These are phyloP conservation scores for Verticillium longisporum DNA, from an alignment of 2,329 filamentous ascomycete species.

Conservation along the genomic window DNA sequence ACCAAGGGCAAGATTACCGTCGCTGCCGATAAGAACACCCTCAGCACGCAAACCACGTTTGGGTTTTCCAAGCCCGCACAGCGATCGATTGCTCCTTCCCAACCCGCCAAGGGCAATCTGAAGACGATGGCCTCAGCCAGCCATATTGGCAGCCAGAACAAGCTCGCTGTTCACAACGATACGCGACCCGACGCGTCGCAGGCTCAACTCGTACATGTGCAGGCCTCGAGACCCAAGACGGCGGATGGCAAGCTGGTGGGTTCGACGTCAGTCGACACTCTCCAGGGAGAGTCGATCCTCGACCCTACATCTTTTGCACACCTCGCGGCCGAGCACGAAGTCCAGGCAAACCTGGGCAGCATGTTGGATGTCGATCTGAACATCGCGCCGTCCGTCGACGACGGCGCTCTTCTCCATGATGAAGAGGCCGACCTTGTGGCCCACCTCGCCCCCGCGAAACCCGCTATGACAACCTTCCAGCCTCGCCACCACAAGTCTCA, in stretches of 20 bases:
- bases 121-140: not conserved
- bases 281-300: not conserved
- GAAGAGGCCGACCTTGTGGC: not conserved
- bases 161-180: slow-evolving; percentile 5
- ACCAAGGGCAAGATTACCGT: slow-evolving; percentile 30
- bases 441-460: not conserved
- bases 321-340: not conserved
- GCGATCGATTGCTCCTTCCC: slow-evolving; percentile 7
- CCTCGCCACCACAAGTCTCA: slow-evolving; percentile 48
- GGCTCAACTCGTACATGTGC: not conserved
- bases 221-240: not conserved
- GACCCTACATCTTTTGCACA: not conserved
- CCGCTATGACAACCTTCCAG: slow-evolving; percentile 16
- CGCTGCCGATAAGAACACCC: slow-evolving; percentile 16
- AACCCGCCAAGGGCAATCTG: slow-evolving; percentile 5
- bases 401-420: not conserved
- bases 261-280: slow-evolving; percentile 6
- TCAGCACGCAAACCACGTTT: slow-evolving; percentile 15
- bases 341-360: not conserved
- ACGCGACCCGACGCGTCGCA: slow-evolving; percentile 3
- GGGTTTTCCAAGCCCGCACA: slow-evolving; percentile 14
- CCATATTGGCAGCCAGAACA: slow-evolving; percentile 2
- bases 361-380: not conserved
- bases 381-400: not conserved
- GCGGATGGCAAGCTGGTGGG: slow-evolving; percentile 4